phyloP scores from a whole-genome alignment of 768 basidiomycete species.

The Podaxis sp. region DNA sequence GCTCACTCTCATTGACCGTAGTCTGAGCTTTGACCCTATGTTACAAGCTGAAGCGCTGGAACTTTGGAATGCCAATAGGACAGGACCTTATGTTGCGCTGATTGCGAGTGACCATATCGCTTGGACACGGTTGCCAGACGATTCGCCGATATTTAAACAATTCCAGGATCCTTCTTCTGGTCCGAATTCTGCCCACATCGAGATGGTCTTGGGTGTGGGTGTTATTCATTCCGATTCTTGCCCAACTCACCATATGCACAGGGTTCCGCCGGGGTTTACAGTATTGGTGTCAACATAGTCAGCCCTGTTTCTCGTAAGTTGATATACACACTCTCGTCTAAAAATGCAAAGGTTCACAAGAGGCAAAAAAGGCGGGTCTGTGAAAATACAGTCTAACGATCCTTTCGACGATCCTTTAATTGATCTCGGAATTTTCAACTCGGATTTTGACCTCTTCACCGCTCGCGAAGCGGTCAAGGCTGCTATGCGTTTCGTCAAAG shows the following conservation, averaged over 20 bases:
- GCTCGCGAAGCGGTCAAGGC: conserved; percentile 22
- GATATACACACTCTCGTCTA: too few species aligned
- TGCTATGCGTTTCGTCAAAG: conserved; percentile 19
- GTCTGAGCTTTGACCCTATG: background rate
- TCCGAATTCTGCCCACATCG: conserved; percentile 15
- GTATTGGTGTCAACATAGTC: conserved; percentile 20
- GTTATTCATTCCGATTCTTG: background rate
- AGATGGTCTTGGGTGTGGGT: conserved; percentile 8
- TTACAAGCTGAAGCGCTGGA: conserved; percentile 10
- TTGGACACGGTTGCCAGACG: conserved; percentile 11
- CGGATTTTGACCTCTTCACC: conserved; percentile 14
- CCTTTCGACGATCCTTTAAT: conserved; percentile 26
- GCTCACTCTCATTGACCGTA: background rate
- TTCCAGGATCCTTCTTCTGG: conserved; percentile 15
- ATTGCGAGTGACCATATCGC: conserved; percentile 8
- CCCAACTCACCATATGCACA: conserved; percentile 1
- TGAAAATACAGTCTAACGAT: conserved; percentile 19
- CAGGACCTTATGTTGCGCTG: conserved; percentile 6
- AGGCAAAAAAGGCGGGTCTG: conserved; percentile 17
- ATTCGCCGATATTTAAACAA: conserved; percentile 2
- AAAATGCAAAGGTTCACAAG: background rate
- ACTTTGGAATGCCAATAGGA: conserved; percentile 15
- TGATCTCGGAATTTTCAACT: conserved; percentile 13
- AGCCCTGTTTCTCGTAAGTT: conserved; percentile 27
- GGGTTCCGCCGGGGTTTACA: conserved; percentile 20